These are phyloP conservation scores for Xylariaceae sp. DNA, from an alignment of 2,329 filamentous ascomycete genomes.

Conservation along the genomic window DNA sequence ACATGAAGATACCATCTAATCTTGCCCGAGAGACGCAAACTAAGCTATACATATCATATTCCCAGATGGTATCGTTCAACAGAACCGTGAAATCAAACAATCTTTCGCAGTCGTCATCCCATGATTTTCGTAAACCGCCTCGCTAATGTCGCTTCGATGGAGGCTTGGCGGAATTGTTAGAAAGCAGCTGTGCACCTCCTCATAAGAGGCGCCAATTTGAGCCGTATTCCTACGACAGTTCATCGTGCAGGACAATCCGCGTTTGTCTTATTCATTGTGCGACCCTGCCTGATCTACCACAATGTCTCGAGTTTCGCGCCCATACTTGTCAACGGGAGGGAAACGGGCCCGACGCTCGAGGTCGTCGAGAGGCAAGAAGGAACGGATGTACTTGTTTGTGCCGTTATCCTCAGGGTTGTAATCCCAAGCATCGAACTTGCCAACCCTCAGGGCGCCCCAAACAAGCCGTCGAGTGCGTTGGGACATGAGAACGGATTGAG, in stretches of 20 bases:
- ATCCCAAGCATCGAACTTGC: slow-evolving; percentile 78
- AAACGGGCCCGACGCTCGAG: slow-evolving; percentile 71
- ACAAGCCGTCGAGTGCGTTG: slow-evolving; percentile 76
- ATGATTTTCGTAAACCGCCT: slow-evolving; percentile 9
- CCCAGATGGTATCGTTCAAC: slow-evolving; percentile 9
- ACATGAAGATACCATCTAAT: background rate
- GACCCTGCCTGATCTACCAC: slow-evolving; percentile 41
- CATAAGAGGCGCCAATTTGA: background rate
- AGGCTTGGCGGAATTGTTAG: background rate
- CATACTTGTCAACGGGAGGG: slow-evolving; percentile 57
- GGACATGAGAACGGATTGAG: slow-evolving; percentile 64
- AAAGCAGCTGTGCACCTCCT: background rate
- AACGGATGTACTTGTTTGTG: slow-evolving; percentile 71
- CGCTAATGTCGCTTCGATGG: slow-evolving; percentile 15
- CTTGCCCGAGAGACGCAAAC: background rate
- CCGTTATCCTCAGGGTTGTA: slow-evolving; percentile 70
- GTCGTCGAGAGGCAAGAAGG: slow-evolving; percentile 73
- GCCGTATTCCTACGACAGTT: background rate
- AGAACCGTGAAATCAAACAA: background rate
- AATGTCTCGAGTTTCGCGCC: slow-evolving; percentile 42
- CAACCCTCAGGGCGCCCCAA: slow-evolving; percentile 73
- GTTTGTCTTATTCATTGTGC: slow-evolving; percentile 35
- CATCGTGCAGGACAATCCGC: background rate
- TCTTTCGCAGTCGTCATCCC: slow-evolving; percentile 1
- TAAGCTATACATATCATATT: background rate